Evolutionary conservation across 768 basidiomycete species (phyloP), one percentile per base, ranked within the genome.

Genomic region (Cyathus striatus): DNA sequence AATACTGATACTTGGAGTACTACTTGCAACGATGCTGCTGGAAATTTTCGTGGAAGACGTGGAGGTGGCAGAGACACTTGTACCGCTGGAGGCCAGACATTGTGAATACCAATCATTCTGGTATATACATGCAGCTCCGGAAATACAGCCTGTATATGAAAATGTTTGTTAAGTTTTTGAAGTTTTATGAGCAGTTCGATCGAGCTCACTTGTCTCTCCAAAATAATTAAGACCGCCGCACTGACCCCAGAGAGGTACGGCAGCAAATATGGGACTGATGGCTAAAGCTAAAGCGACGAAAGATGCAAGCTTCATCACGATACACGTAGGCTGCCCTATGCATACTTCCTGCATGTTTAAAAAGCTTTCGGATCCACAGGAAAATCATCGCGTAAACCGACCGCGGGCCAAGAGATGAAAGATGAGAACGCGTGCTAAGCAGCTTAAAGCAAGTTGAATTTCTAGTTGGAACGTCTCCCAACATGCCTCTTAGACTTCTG

Each of bases 61-160:
- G 4, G 49, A 33, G 14, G 49, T 43, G 1, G 46, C 17, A 7
- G 48, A 25, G 21, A 34, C 21, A 6, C 46, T 40, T 17, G 52
- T 49, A 4, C 45, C 23, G n/a, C n/a, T n/a, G 5, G 49, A 27
- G 4, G 48, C 26, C 20, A 64, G 45, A 38, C 66, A 68, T 44
- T 66, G 66, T 12, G 44, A 66, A 48, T 65, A 68, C 42, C 56
- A 68, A 12, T 45, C 43, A 50, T 65, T 68, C 3, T 40, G 42
- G 7, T 49, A 49, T 2, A 53, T 54, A 45, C 66, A 68, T 27
- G 51, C 47, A 5, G 50, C 42, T 10, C 64, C 66, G 13, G 60
- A 38, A 7, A 51, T 63, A 41, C 66, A 66, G 9, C 53, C 63
- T 63, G 44, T 30, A 4, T 27, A n/a, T n/a, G n/a, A n/a, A n/a